Evolutionary conservation across 2,329 filamentous ascomycete species (phyloP), one percentile per base, ranked within the genome.

Genomic region (Claviceps lovelessii): DNA sequence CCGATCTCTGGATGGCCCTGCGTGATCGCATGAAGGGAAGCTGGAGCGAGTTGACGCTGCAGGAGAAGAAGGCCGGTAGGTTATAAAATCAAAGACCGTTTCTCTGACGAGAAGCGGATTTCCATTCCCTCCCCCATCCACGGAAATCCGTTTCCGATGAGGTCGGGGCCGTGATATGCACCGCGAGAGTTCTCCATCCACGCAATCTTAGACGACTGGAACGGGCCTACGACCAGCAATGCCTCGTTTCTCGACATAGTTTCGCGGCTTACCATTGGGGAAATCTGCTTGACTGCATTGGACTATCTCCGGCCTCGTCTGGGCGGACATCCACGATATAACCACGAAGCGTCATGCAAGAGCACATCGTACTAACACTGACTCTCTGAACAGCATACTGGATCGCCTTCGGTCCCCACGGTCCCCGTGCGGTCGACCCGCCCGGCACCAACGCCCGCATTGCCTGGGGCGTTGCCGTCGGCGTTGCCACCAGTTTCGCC

Each of bases 21-120:
- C 84, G 93, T 73, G 93, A 98, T 77, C 86, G 93, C 69, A 98
- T 98, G 93, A 96, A 95, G 87, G 84, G 81, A 66, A 90, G 89
- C 78, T 98, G 93, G 93, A 82, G 85, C 69, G 89, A 97, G 69
- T 78, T 98, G 77, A 96, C 93, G 53, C 64, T 94, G 67, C 86
- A 93, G 74, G 93, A 98, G 82, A 95, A 98, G 88, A 97, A 95
- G 80, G 93, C 93, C 66, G 91, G 93, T 96, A 84, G 71, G 90
- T 57, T 45, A 37, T 11, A 28, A n/a, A 17, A 41, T 2, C 2
- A 45, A 28, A 19, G 8, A 10, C 51, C 37, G 57, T 52, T 57
- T 55, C 57, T 44, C 51, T 58, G 57, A 47, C 56, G 37, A 41
- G 44, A 37, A 37, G 55, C 41, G n/a, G n/a, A 48, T 51, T 42